Base-by-base conservation (phyloP, 352 stramenopile genomes). In the Globisporangium camurandrum region DNA sequence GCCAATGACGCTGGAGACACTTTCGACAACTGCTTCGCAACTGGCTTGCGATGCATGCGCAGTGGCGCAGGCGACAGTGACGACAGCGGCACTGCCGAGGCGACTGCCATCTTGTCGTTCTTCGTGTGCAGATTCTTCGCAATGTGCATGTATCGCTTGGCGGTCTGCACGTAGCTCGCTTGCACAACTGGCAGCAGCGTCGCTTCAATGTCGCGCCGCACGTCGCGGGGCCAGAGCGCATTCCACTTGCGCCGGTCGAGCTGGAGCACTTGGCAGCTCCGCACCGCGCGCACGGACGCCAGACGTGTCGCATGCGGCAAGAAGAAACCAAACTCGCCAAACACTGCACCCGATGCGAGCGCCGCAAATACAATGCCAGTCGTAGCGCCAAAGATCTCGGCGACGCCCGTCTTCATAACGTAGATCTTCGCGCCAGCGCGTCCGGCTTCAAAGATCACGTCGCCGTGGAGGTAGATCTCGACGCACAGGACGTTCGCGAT, bases 291-390 rank as follows among this genome's bases (percentile, higher is more conserved):
- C 1, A 57, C 46, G 1, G 65, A 73, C 9, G 71, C 69, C 14
- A 89, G 56, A 0, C 65, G 71, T 20, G 62, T 66, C 1, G 69
- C 56, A 2, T 68, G 64, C 10, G 61, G 68, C 1, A 86, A 51
- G 30, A 89, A 87, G 46, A 89, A 87, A 4, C 62, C 51, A 28
- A 80, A 80, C 41, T 87, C 73, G 3, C 75, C 77, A 45, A 89
- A 87, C 0, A 87, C 44, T 27, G 52, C 46, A 1, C 70, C 75
- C 2, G 7, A 41, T 0, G 56, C 39, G 1, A 74, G 47, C 24
- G 64, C 49, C 0, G 55, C 60, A 34, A 70, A 86, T 2, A 79
- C 64, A 8, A 79, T 56, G 10, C 61, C 55, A 4, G 70, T 69
- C 9, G 54, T 40, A 0, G 72, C 61, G 0, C 62, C 56, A 27